Percentiles rank a stretch among this genome's conserved stretches.
phyloP scores from a whole-genome alignment of 2,329 filamentous ascomycete genomes.

The Penicillium glabrum region DNA sequence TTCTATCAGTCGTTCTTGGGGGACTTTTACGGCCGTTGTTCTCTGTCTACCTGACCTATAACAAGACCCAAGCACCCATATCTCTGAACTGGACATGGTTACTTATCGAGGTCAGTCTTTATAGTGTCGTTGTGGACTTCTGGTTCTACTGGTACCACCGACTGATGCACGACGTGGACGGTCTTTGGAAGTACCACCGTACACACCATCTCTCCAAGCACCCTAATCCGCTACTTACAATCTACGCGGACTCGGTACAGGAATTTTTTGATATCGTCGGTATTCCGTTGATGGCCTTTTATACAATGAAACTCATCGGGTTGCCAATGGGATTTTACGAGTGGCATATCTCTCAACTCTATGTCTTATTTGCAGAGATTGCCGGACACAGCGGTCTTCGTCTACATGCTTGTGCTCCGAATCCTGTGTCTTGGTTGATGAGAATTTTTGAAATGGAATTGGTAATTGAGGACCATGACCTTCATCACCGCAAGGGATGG shows the following conservation, averaged over 20 bases:
- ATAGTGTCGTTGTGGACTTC: constrained; percentile 22
- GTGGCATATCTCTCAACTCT: constrained; percentile 49
- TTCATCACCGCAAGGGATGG: constrained; percentile 43
- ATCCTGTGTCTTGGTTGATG: constrained; percentile 37
- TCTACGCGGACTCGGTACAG: constrained; percentile 46
- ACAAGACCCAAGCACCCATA: constrained; percentile 18
- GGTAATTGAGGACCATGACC: constrained; percentile 45
- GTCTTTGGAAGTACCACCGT: constrained; percentile 46
- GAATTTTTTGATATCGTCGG: constrained; percentile 45
- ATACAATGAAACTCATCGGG: constrained; percentile 35
- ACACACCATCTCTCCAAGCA: constrained; percentile 50
- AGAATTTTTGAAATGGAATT: constrained; percentile 36
- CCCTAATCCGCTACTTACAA: constrained; percentile 42
- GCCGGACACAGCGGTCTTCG: constrained; percentile 26
- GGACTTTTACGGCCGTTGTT: constrained; percentile 32
- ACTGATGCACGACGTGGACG: constrained; percentile 42
- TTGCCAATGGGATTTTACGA: constrained; percentile 50
- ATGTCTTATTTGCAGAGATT: constrained; percentile 38
- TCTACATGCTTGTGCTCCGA: constrained; percentile 36
- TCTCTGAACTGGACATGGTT: constrained; percentile 35
- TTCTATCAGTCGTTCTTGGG: constrained; percentile 26
- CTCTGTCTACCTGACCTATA: constrained; percentile 32
- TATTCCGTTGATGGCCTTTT: constrained; percentile 42
- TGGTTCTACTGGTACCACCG: constrained; percentile 31
- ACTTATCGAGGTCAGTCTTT: constrained; percentile 30